Evolutionary conservation across 169 alveolate genomes (phyloP).

Genomic region (Eimeria acervulina): DNA sequence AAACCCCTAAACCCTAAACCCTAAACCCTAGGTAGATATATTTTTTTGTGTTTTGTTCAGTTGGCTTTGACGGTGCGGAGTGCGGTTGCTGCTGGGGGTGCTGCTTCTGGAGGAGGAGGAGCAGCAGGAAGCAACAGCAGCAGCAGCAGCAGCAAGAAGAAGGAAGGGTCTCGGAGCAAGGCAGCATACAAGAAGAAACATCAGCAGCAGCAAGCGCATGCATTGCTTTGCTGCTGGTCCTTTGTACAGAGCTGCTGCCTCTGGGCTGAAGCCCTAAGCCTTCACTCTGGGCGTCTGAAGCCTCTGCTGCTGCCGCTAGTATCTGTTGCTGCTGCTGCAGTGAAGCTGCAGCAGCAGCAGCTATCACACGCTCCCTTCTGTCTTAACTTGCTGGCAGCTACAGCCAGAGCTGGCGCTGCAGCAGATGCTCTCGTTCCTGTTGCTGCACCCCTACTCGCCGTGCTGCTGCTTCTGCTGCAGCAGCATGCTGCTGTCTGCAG

Average conservation of each 20-base stretch:
- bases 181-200: background rate
- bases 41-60: constrained; percentile 40
- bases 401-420: constrained; percentile 14
- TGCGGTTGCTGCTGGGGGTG: constrained; percentile 58
- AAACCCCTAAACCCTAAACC: background rate
- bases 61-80: constrained; percentile 77
- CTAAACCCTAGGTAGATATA: background rate
- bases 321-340: no score
- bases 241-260: constrained; percentile 33
- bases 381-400: background rate
- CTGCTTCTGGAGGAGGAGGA: constrained; percentile 32
- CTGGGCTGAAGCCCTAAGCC: constrained; percentile 7
- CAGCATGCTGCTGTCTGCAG: constrained; percentile 33
- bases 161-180: background rate
- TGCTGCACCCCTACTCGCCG: constrained; percentile 7
- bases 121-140: constrained; percentile 3
- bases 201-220: constrained; percentile 34
- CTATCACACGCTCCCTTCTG: constrained; percentile 57
- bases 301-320: constrained; percentile 73
- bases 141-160: constrained; percentile 37
- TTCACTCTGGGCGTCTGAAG: background rate
- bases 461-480: no score
- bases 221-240: constrained; percentile 51
- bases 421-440: constrained; percentile 53
- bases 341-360: constrained; percentile 31